phyloP scores from a whole-genome alignment of 805 yeast species.

The Starmera caribaea region DNA sequence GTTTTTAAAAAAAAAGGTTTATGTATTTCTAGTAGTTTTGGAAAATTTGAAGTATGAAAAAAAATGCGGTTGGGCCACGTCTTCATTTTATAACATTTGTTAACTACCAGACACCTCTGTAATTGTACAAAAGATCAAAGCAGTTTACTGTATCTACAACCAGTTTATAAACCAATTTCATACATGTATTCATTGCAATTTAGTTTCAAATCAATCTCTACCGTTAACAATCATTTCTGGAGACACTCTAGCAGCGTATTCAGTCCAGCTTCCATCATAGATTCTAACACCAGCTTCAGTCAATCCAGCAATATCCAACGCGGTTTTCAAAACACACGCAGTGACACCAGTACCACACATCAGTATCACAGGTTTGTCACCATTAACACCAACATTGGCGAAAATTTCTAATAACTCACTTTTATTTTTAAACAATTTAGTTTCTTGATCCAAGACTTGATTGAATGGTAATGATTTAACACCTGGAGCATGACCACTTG shows the following conservation, averaged over 20 bases:
- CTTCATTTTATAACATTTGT: no score
- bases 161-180: no score
- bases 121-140: no score
- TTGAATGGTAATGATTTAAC: slow-evolving; percentile 69
- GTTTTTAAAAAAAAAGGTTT: not conserved
- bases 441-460: slow-evolving; percentile 41
- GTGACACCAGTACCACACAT: slow-evolving; percentile 98
- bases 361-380: slow-evolving; percentile 60
- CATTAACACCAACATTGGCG: slow-evolving; percentile 23
- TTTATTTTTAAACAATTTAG: slow-evolving; percentile 34
- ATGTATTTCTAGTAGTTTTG: no score
- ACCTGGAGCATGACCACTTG: slow-evolving; percentile 87
- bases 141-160: no score
- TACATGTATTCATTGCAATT: no score
- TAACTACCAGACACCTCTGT: no score
- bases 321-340: slow-evolving; percentile 79
- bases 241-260: slow-evolving; percentile 75
- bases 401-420: slow-evolving; percentile 40
- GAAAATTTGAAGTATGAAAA: no score
- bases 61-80: no score
- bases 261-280: slow-evolving; percentile 88
- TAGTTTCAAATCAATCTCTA: not conserved
- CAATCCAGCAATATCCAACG: slow-evolving; percentile 47
- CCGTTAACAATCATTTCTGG: slow-evolving; percentile 39
- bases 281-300: slow-evolving; percentile 38